Evolutionary conservation across 148 eudicot species (phyloP).

Genomic region (Fagopyrum esculentum): DNA sequence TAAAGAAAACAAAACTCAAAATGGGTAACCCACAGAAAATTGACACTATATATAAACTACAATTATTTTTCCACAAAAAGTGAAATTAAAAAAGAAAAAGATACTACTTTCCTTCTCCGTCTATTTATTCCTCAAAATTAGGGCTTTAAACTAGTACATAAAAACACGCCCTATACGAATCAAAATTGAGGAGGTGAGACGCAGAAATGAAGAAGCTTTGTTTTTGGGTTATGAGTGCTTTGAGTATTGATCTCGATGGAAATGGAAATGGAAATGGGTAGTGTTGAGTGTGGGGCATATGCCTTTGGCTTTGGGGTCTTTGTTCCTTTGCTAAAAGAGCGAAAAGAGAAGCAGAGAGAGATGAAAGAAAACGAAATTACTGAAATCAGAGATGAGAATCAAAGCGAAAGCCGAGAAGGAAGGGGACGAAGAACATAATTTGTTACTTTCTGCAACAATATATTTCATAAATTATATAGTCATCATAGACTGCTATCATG

Average conservation of each 20-base stretch:
- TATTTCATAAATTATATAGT: background rate
- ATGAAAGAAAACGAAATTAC: background rate
- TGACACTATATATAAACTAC: background rate
- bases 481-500: background rate
- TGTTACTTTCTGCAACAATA: constrained; percentile 2
- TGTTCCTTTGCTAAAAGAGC: constrained; percentile 8
- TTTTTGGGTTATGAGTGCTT: constrained; percentile 3
- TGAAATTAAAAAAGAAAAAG: background rate
- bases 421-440: constrained; percentile 1
- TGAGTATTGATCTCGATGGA: background rate
- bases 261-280: background rate
- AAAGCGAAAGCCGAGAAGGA: constrained; percentile 9
- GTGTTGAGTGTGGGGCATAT: constrained; percentile 6
- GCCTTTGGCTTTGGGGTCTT: constrained; percentile 5
- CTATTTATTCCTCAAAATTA: constrained; percentile 3
- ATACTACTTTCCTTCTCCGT: background rate
- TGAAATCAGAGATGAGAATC: background rate
- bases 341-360: background rate
- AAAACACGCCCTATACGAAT: background rate
- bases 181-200: constrained; percentile 2
- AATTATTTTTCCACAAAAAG: background rate
- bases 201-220: background rate
- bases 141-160: background rate
- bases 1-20: background rate
- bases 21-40: background rate